Base-by-base conservation (phyloP, 2,329 filamentous ascomycete genomes). In the Epichloe festucae region DNA sequence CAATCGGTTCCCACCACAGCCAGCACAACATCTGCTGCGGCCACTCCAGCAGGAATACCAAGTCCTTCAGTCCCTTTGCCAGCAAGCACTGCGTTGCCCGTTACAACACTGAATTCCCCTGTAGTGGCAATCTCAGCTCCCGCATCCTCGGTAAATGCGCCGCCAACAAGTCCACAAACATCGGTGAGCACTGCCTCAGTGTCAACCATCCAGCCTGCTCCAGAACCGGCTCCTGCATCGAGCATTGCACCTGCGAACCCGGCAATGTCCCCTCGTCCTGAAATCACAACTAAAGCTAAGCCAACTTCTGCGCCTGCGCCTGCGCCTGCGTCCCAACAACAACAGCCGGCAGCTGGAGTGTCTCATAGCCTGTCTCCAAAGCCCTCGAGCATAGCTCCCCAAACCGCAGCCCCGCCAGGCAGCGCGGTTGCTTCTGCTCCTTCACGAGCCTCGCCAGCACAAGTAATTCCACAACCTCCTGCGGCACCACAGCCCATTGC, bases 1-100 rank as follows among this genome's bases (percentile, higher is more conserved):
- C 73, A 74, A 12, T 65, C 68, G 15, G 65, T 67, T 12, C 67
- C 70, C 6, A 61, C 38, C 31, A 36, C 40, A 5, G 38, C 31
- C 31, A 38, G 17, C 34, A 34, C 61, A 36, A 58, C 65, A 8
- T 55, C 60, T 19, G 48, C 64, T 21, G 53, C 53, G 19, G 57
- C 57, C 35, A 57, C 62, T 14, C 54, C 52, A 39, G 47, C 54
- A 46, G 50, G 61, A 54, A 52, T 55, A 46, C 38, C 57, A 12
- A 53, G 53, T 19, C 54, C 57, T 40, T 46, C 54, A 31, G 49
- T 46, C 14, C 39, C 55, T 55, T 19, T 27, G 19, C 36, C 51
- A 12, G 35, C n/a, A 34, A 23, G 21, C 34, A 44, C 14, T 50
- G 40, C 34, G 14, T 12, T 27, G 14, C 19, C 41, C 5, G 15